Base-by-base conservation (phyloP, 164 flowering plant species). In the Magnolia sinica region DNA sequence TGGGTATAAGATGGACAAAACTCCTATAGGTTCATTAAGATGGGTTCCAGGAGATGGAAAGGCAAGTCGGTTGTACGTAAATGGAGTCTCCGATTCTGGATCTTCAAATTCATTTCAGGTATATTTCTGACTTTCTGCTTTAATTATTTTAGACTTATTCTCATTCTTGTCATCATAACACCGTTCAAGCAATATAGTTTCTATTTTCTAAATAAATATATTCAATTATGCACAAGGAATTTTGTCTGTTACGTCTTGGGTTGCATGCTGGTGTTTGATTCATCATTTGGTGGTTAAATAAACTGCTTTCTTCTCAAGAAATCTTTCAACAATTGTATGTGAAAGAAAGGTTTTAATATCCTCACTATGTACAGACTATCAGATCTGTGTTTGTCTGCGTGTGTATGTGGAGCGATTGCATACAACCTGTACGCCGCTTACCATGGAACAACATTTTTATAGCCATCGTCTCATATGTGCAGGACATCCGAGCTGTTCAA, bases 1-100 rank as follows among this genome's bases (percentile, higher is more conserved):
- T 64, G 91, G 94, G 72, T 95, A 84, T 82, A 93, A 88, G 85
- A 70, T 87, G 76, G 96, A 95, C n/a, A 93, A 87, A 79, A 82
- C 82, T 79, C 97, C 99, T 24, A 89, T 95, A 74, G 80, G 81
- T 51, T 88, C 87, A 23, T 74, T 95, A 67, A 91, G 85, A 80
- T 95, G 98, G 91, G 81, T 78, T 52, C 77, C 87, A 79, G 89
- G 87, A 24, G 94, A 90, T 82, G 97, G 90, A 73, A 93, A 87
- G 81, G 81, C 89, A 66, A 89, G 91, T 82, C 89, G 94, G 55
- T 81, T 93, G 64, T 93, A 92, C 76, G 87, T 87, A 13, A 85
- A 86, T 73, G 99, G 98, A 71, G 86, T 79, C 22, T 80, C 90
- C 3, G 87, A 84, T 68, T 50, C 64, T 61, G 75, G 68, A 20